Evolutionary conservation across 805 yeast genomes (phyloP), one percentile per base, ranked within the genome.

Genomic region (Hanseniaspora pseudoguilliermondii): DNA sequence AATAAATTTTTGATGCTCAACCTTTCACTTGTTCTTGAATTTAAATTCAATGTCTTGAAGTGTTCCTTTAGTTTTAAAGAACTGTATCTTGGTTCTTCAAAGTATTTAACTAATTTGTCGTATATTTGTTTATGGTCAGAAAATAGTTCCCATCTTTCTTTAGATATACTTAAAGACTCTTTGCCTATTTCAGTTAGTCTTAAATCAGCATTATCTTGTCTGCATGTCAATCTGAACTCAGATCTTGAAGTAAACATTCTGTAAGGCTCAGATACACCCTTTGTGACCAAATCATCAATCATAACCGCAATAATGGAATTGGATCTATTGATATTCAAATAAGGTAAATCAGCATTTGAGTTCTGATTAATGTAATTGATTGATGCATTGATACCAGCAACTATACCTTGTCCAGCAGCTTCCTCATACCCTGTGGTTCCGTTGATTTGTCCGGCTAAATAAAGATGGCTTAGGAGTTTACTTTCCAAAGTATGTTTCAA

Each of bases 381-480:
- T 0, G 96, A 96, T 0, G 98, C 97, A 67, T 93, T 93, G 41
- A 90, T 83, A 10, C 99, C 99, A 1, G 99, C 98, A 47, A 93
- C 71, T 54, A 88, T 75, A 1, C 99, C 99, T 65, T 93, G 98
- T 0, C 97, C 85, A 2, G 96, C 96, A 0, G 99, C 99, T 66
- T 93, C 99, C 71, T 93, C 99, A 63, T 93, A 93, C 0, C 99
- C 99, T 0, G 99, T 93, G 0, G 99, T 93, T 36, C 99, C 99
- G 65, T 93, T 93, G 43, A 93, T 93, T 68, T 93, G 99, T 1
- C 99, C 99, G 0, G 98, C 99, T 47, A 93, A 72, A 66, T 71
- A 93, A 39, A 93, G 69, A 0, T 97, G 97, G 11, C 75, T 70
- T 2, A 93, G 80, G 3, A 77, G 68, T 63, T 87, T 89, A 0